Base-by-base conservation (phyloP, 2,329 filamentous ascomycete genomes). In the Aspergillus versicolor region DNA sequence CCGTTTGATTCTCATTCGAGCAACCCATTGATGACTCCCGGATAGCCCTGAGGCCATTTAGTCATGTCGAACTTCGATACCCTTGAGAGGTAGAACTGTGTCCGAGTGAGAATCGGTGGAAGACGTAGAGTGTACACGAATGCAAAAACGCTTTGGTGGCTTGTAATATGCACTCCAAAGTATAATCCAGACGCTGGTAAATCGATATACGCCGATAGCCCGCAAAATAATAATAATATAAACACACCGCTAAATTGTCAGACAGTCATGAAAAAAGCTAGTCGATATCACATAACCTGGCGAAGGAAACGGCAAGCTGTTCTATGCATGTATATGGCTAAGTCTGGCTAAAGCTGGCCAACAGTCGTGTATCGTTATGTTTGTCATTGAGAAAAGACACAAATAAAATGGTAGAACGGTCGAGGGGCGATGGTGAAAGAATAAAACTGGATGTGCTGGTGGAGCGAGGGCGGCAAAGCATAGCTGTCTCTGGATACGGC, bases 271-370 rank as follows among this genome's bases (percentile, higher is more conserved):
- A 53, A 49, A 30, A 47, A 45, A 57, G 57, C 58, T 63, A 63
- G 52, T 58, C 62, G 54, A 60, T 60, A 55, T 59, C 56, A 58
- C 61, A 63, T 63, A 61, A 63, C 61, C 63, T 61, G 62, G 56
- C 57, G 63, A 62, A 64, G 55, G 52, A 62, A 62, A 64, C 58
- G 56, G 58, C 56, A 63, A 58, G 63, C 54, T 65, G 62, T 65
- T 57, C 63, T 65, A 65, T 62, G 62, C 59, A 65, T 63, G 61
- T 59, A 65, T 63, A 63, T 63, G 56, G 62, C 61, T 65, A 63
- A 62, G 45, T 62, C 56, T 65, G 63, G 62, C 62, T 64, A 59
- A 60, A 56, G 43, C 41, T 61, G 56, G 62, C 54, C 61, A 57
- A 63, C 41, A 63, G 62, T 64, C 62, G 59, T 61, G 41, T 59